Base-by-base conservation (phyloP, 2,329 filamentous ascomycete genomes). In the Kalmusia sp. region DNA sequence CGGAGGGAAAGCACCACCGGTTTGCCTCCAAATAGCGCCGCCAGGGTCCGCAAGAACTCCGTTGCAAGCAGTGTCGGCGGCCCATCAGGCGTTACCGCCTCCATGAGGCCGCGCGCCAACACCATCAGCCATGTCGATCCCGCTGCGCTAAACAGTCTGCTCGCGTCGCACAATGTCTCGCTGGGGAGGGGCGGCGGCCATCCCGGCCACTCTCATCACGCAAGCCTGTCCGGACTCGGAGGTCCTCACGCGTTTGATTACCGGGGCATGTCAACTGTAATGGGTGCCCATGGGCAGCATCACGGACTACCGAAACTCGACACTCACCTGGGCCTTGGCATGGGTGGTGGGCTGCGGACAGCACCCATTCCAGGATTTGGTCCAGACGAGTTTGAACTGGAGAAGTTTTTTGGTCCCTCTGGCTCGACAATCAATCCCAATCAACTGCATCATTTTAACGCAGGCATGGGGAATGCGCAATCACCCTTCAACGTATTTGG, bases 91-190 rank as follows among this genome's bases (percentile, higher is more conserved):
- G 72, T 78, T 27, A 80, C 77, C 57, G 76, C 79, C 49, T 80
- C 82, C 11, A 93, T 93, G 85, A 85, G 95, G 61, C 95, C 93
- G 19, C 84, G 95, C 65, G 93, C 95, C 49, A 98, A 98, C 72
- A 99, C 95, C 31, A 96, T 99, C 69, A 95, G 93, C 70, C 93
- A 98, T 73, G 87, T 98, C 51, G 95, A 97, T 71, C 84, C 86
- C 52, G 82, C 83, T 49, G 85, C 88, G 34, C 84, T 96, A 72
- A 90, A 64, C 47, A 69, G 88, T 64, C 84, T 95, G 76, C 82
- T 91, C 58, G 84, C 85, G 44, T 79, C 84, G 11, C 82, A 83
- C 45, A 86, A 84, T 65, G 68, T 70, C 8, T 67, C 68, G 8
- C 78, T 81, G 38, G 78, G 81, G 35, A 67, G 82, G 77, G 62